Evolutionary conservation across 2,329 filamentous ascomycete species (phyloP), one percentile per base, ranked within the genome.

Genomic region (Calonectria multiphialidica): DNA sequence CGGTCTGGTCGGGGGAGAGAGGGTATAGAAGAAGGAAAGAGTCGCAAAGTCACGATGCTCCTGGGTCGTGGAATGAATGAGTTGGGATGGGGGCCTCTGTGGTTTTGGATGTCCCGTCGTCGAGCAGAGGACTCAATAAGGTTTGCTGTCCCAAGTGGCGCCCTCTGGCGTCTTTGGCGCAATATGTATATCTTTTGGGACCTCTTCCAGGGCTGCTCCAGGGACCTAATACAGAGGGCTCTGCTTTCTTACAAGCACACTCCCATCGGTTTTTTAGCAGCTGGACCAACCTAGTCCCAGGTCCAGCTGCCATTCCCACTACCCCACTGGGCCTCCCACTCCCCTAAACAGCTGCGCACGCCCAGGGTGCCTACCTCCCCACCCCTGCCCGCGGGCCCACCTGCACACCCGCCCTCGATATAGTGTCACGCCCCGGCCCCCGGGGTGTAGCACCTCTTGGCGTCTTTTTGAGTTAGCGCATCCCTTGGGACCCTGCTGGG

Each of bases 61-160:
- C 74, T 72, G 53, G 73, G 65, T 57, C 42, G 65, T 66, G 73
- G 75, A 67, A 77, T 76, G 72, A 70, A 76, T 71, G 59, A 66
- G 72, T 64, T 76, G 69, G 63, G 74, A 72, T 70, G 68, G 68
- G 69, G 72, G 23, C 61, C 30, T 44, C 45, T 63, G 74, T 66
- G 73, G 70, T 63, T 76, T 75, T 71, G 73, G 76, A 69, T 68
- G 70, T 78, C 61, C 47, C 45, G 62, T 67, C 64, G 72, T 79
- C 76, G 70, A 79, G 76, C 70, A 71, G 71, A 75, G 71, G 67
- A 74, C 71, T 76, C 75, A 78, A 79, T 79, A 79, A 79, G 76
- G 77, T 79, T 79, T 78, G 71, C 68, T 72, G 40, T 73, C 66
- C 75, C 76, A 70, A 50, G 72, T 75, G 75, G 77, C 76, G 72